These are phyloP conservation scores for Colletotrichum eremochloae DNA, from an alignment of 2,329 filamentous ascomycete species.

Conservation along the genomic window DNA sequence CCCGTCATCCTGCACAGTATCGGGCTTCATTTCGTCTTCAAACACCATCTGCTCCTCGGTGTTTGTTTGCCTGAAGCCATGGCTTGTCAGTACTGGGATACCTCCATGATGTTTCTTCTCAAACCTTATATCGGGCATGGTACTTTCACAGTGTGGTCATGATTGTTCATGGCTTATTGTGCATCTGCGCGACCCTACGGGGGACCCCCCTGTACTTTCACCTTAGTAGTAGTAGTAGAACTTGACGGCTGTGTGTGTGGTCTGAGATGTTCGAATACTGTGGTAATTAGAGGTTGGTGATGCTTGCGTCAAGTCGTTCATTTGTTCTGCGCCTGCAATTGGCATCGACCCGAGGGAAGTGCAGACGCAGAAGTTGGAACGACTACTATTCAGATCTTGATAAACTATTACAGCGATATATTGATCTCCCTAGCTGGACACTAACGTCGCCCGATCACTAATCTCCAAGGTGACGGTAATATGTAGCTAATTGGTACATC, in stretches of 20 bases:
- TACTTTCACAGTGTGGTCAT: no score
- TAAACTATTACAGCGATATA: not conserved
- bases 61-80: no score
- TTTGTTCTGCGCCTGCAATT: not conserved
- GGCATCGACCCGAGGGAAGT: not conserved
- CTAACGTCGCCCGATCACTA: not conserved
- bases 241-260: not conserved
- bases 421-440: not conserved
- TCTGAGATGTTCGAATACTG: not conserved
- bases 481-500: slow-evolving; percentile 24
- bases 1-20: not conserved
- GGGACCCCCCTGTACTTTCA: no score
- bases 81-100: no score
- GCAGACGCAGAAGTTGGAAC: not conserved
- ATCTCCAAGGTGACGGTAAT: not conserved
- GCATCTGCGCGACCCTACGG: no score
- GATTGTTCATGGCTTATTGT: no score
- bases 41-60: not conserved
- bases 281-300: not conserved
- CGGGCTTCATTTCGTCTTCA: not conserved
- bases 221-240: not conserved
- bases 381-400: not conserved
- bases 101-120: no score
- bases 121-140: no score
- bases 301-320: no score